phyloP scores from a whole-genome alignment of 352 stramenopile species.

The Globisporangium cederbergense region DNA sequence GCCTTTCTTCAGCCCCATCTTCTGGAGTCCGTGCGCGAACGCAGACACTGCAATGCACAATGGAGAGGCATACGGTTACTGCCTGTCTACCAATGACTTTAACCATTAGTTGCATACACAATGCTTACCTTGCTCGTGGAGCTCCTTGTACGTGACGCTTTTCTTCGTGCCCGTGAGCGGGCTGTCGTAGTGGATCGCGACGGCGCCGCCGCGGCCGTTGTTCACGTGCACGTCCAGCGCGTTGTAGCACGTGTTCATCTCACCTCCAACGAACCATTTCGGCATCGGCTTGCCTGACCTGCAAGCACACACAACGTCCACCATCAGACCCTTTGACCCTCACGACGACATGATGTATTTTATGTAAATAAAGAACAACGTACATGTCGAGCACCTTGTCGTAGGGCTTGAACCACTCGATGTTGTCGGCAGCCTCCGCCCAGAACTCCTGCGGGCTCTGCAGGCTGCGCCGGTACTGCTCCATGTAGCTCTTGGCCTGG shows the following conservation, averaged over 20 bases:
- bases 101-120: background rate
- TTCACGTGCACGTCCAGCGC: slow-evolving; percentile 56
- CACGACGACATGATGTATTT: no score
- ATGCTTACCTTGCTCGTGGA: slow-evolving; percentile 29
- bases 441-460: slow-evolving; percentile 28
- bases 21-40: slow-evolving; percentile 95
- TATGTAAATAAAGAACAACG: background rate
- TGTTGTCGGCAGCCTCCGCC: slow-evolving; percentile 25
- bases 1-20: slow-evolving; percentile 84
- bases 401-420: slow-evolving; percentile 35
- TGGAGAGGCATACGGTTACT: background rate
- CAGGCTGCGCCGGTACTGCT: slow-evolving; percentile 18
- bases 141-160: slow-evolving; percentile 43
- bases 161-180: slow-evolving; percentile 55
- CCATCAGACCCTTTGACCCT: background rate
- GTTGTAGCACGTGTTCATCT: slow-evolving; percentile 76
- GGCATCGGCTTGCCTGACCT: slow-evolving; percentile 31
- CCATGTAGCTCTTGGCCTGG: no score
- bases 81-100: background rate
- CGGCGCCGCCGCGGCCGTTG: slow-evolving; percentile 43
- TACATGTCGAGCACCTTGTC: slow-evolving; percentile 27
- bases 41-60: background rate
- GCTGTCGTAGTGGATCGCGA: slow-evolving; percentile 60
- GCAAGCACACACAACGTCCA: background rate
- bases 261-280: slow-evolving; percentile 50